Base-by-base conservation (phyloP, 306 rosid species). In the Citrullus mucosospermus region DNA sequence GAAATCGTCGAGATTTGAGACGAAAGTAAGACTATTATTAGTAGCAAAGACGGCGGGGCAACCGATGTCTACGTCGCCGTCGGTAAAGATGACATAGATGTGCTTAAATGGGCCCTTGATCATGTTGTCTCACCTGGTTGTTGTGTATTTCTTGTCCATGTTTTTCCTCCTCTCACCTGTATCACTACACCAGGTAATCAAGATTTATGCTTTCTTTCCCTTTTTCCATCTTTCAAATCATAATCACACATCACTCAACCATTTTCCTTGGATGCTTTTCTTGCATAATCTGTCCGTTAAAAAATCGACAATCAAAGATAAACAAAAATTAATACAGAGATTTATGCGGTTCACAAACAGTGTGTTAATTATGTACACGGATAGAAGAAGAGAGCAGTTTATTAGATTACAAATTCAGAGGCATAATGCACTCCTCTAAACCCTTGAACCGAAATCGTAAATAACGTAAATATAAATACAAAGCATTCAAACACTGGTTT, bases 51-150 rank as follows among this genome's bases (percentile, higher is more conserved):
- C 17, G 59, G 62, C 4, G 55, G 79, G 51, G 85, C 20, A 76
- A 85, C 81, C 60, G 97, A 94, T 34, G 89, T 92, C 32, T 91
- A 92, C 80, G 93, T 89, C 0, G 90, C 93, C 50, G 95, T 89
- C 77, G 97, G 96, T 10, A 87, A 88, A 83, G 90, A 89, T 83
- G 97, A 87, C 34, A 32, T 85, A 80, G 87, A 88, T 81, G 90
- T 89, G 10, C 85, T 89, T 61, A 87, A 89, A 83, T 92, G 97
- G 98, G 86, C 86, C 80, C 87, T 93, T 78, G 88, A 88, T 80
- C 91, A 90, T 84, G 90, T 86, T 62, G 89, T 84, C 73, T 84
- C 89, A 9, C 87, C 91, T 0, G 88, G 86, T 81, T 54, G 92
- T 75, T 53, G 87, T 13, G 85, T 93, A 79, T 89, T 85, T 86